Percentiles rank a stretch among this genome's conserved stretches.
Evolutionary conservation across 768 basidiomycete species (phyloP).

Genomic region (Pleurotus cornucopiae): DNA sequence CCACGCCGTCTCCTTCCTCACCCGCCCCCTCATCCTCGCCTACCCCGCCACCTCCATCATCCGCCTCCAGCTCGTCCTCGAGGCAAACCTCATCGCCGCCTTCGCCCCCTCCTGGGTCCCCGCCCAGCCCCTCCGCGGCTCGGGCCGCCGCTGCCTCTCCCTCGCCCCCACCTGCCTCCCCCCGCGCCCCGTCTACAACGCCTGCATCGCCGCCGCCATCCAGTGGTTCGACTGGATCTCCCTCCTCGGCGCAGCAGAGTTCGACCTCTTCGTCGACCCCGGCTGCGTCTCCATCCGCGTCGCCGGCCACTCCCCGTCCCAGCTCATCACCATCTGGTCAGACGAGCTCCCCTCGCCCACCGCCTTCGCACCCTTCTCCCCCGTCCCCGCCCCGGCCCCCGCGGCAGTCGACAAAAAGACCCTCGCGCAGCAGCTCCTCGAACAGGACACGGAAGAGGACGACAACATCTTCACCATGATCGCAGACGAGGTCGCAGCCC

Average conservation of each 20-base stretch:
- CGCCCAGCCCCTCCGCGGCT: constrained; percentile 60
- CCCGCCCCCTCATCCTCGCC: constrained; percentile 52
- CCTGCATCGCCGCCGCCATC: constrained; percentile 64
- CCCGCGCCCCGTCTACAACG: constrained; percentile 65
- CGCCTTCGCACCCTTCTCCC: constrained; percentile 9
- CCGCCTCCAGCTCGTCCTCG: constrained; percentile 68
- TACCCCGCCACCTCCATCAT: constrained; percentile 60
- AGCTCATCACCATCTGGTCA: constrained; percentile 65
- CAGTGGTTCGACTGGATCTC: constrained; percentile 83
- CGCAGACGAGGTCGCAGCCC: constrained; percentile 63
- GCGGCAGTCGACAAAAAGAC: constrained; percentile 41
- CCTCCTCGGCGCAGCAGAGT: constrained; percentile 62
- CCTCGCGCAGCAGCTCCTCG: constrained; percentile 68
- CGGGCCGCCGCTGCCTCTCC: constrained; percentile 70
- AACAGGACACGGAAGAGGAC: constrained; percentile 68
- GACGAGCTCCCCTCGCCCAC: constrained; percentile 38
- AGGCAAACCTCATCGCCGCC: constrained; percentile 67
- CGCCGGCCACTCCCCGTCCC: constrained; percentile 28
- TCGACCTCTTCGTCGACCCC: constrained; percentile 80
- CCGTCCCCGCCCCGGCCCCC: background rate
- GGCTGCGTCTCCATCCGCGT: constrained; percentile 70
- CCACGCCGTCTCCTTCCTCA: constrained; percentile 73
- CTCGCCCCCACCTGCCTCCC: constrained; percentile 67
- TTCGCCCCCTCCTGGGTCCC: constrained; percentile 66
- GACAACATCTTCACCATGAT: constrained; percentile 73